phyloP scores from a whole-genome alignment of 306 rosid genomes.

The Vigna nakashimae region DNA sequence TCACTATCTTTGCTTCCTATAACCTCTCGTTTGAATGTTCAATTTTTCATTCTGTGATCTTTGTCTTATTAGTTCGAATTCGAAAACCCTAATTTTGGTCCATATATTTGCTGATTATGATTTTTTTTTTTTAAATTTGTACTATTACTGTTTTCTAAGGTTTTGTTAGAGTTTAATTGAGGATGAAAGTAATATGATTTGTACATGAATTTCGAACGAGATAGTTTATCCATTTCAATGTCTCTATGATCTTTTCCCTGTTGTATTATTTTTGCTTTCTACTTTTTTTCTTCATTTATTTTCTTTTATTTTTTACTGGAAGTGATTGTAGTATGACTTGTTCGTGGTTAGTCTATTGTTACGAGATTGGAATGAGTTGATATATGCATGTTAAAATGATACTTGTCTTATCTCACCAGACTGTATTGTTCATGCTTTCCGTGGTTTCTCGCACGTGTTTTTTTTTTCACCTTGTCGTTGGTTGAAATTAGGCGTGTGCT shows the following conservation, averaged over 20 bases:
- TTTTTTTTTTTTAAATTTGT: neutral
- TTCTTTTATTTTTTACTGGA: neutral
- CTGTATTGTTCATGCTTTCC: constrained; percentile 3
- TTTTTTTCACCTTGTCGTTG: neutral
- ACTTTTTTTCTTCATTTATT: neutral
- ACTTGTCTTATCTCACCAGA: neutral
- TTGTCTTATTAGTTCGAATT: neutral
- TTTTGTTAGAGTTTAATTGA: neutral
- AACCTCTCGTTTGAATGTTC: neutral
- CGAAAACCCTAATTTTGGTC: constrained; percentile 9
- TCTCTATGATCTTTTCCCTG: neutral
- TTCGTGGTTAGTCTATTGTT: neutral
- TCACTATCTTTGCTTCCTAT: neutral
- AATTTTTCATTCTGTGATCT: neutral
- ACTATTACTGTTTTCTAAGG: neutral
- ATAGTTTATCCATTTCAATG: neutral
- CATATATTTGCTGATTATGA: neutral
- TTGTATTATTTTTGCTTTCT: neutral
- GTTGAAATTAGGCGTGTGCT: constrained; percentile 14
- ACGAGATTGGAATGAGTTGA: neutral
- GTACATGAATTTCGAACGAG: neutral
- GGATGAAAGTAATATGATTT: neutral
- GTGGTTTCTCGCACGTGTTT: neutral
- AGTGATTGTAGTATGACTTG: neutral
- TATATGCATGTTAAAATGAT: too few species aligned